These are phyloP conservation scores for Alternaria gansuensis DNA, from an alignment of 2,329 filamentous ascomycete species.

Conservation along the genomic window DNA sequence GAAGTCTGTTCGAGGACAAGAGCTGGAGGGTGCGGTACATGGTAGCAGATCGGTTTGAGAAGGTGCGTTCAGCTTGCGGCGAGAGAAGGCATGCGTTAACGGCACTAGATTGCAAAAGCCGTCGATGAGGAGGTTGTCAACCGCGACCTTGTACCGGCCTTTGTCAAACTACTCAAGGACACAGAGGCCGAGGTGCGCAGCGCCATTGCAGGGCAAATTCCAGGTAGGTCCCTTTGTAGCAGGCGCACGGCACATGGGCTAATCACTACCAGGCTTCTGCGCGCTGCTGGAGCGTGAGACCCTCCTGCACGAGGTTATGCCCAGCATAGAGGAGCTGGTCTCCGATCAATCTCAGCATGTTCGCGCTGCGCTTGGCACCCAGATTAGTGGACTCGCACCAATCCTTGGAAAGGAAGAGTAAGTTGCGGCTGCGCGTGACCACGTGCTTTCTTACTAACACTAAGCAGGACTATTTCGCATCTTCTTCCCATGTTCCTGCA, in stretches of 20 bases:
- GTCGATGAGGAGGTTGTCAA: constrained; percentile 97
- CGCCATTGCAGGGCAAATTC: constrained; percentile 96
- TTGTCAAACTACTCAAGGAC: constrained; percentile 97
- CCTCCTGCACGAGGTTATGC: constrained; percentile 95
- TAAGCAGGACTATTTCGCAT: constrained; percentile 85
- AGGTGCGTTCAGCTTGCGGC: constrained; percentile 64
- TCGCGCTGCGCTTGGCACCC: constrained; percentile 90
- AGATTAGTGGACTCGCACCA: constrained; percentile 95
- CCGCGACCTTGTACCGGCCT: constrained; percentile 92
- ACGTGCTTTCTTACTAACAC: constrained; percentile 36
- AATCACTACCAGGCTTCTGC: constrained; percentile 78
- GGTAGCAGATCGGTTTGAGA: constrained; percentile 98
- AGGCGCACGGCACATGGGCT: constrained; percentile 31
- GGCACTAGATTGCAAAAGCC: constrained; percentile 86
- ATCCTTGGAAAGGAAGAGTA: constrained; percentile 98
- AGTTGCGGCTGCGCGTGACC: constrained; percentile 51
- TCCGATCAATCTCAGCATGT: constrained; percentile 97
- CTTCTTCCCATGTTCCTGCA: constrained; percentile 98
- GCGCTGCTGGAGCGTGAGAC: constrained; percentile 84
- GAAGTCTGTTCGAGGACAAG: constrained; percentile 97
- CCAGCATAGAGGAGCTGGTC: constrained; percentile 92
- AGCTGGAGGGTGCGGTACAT: constrained; percentile 99
- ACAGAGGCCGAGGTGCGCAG: constrained; percentile 97
- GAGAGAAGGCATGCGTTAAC: constrained; percentile 40
- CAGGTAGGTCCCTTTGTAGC: constrained; percentile 61